These are phyloP conservation scores for Cyclocybe cylindracea DNA, from an alignment of 768 basidiomycete genomes.

Conservation along the genomic window DNA sequence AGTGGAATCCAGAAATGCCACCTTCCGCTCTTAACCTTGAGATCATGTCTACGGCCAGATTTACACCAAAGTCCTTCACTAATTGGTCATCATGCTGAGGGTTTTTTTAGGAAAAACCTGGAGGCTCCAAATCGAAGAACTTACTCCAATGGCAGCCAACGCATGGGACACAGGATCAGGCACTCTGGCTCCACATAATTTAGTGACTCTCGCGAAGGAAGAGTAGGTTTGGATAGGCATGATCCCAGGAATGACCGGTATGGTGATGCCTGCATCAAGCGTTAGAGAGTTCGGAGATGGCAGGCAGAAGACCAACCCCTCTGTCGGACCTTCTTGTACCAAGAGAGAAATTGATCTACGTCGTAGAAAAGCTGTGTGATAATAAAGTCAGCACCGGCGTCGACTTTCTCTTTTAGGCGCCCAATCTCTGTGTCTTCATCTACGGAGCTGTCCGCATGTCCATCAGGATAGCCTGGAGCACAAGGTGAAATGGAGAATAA, in stretches of 20 bases:
- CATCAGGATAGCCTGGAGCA: constrained; percentile 85
- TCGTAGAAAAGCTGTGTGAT: constrained; percentile 98
- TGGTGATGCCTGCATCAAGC: constrained; percentile 66
- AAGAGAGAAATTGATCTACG: constrained; percentile 79
- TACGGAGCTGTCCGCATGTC: constrained; percentile 64
- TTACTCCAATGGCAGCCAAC: constrained; percentile 76
- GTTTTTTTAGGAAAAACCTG: neutral
- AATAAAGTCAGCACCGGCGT: constrained; percentile 95
- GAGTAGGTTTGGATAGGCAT: constrained; percentile 98
- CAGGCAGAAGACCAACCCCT: constrained; percentile 52
- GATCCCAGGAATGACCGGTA: constrained; percentile 92
- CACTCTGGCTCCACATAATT: constrained; percentile 81
- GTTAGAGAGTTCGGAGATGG: neutral
- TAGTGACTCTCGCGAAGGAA: constrained; percentile 89
- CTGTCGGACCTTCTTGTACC: constrained; percentile 71
- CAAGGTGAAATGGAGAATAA: constrained; percentile 6
- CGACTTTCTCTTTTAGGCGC: constrained; percentile 82
- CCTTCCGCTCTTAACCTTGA: constrained; percentile 53
- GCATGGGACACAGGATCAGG: constrained; percentile 65
- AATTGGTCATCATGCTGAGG: constrained; percentile 86
- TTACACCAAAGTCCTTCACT: constrained; percentile 94
- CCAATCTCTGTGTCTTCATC: constrained; percentile 66
- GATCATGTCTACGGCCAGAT: constrained; percentile 83
- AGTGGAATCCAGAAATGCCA: constrained; percentile 76
- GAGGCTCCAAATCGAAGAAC: constrained; percentile 17